A percentile compares a stretch with the other conserved stretches of the same genome.
These are phyloP conservation scores for Starmerella scarabaei DNA, from an alignment of 805 yeast species.

Conservation along the genomic window DNA sequence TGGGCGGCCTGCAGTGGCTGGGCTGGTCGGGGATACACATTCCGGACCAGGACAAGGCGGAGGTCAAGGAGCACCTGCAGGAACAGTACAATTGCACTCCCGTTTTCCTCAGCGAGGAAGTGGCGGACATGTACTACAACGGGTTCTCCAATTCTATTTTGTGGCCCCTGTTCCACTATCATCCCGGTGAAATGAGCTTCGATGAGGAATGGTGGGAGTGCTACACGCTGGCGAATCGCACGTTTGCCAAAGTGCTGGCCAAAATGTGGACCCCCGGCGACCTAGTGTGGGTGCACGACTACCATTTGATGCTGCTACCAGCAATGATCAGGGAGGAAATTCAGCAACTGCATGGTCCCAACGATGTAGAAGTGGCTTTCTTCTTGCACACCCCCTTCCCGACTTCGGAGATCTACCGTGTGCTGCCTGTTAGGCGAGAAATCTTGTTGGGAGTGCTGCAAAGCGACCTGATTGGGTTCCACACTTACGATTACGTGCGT, in stretches of 20 bases:
- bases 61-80: conserved; percentile 56
- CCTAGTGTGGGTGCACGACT: conserved; percentile 94
- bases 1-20: conserved; percentile 71
- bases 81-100: conserved; percentile 82
- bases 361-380: conserved; percentile 71
- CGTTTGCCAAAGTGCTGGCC: conserved; percentile 65
- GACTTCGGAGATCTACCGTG: conserved; percentile 87
- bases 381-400: conserved; percentile 98
- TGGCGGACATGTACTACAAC: conserved; percentile 92
- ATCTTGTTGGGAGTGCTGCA: conserved; percentile 81
- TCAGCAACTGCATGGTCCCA: conserved; percentile 27
- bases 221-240: conserved; percentile 78
- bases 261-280: conserved; percentile 66
- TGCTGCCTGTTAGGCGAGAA: conserved; percentile 88
- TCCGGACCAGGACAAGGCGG: conserved; percentile 58
- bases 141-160: conserved; percentile 89
- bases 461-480: conserved; percentile 93
- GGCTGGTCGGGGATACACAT: conserved; percentile 94
- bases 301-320: conserved; percentile 91
- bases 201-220: conserved; percentile 98
- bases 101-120: conserved; percentile 69
- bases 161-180: conserved; percentile 98
- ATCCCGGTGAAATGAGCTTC: conserved; percentile 97
- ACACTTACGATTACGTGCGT: conserved; percentile 96
- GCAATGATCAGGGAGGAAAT: conserved; percentile 63